A percentile compares a stretch with the other conserved stretches of the same genome.
Conservation (phyloP, 768 basidiomycete genomes). For the Gyrodon lividus region DNA sequence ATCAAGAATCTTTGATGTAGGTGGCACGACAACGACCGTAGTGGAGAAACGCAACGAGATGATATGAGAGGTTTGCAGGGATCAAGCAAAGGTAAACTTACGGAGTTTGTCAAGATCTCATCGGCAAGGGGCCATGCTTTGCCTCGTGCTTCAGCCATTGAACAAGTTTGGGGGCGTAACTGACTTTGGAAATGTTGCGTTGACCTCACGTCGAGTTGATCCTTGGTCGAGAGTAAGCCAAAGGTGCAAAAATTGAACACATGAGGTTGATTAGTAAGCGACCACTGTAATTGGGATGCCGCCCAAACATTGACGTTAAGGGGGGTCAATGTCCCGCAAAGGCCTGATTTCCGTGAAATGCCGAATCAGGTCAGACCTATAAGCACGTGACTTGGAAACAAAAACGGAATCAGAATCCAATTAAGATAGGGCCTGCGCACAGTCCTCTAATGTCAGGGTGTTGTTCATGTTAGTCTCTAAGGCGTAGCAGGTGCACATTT, state of each 20-base stretch:
- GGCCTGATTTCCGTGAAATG: too few species aligned
- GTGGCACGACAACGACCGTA: neutral
- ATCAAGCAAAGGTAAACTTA: conserved; percentile 36
- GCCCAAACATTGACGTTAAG: too few species aligned
- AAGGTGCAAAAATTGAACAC: too few species aligned
- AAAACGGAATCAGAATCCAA: too few species aligned
- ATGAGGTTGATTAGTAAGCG: conserved; percentile 4
- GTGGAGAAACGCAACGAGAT: neutral
- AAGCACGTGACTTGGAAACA: too few species aligned
- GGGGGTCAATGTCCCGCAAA: too few species aligned
- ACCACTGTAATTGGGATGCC: too few species aligned
- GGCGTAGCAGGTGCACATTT: too few species aligned
- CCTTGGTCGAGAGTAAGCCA: conserved; percentile 63
- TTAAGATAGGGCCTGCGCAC: too few species aligned
- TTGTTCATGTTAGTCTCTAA: too few species aligned
- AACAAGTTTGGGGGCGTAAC: conserved; percentile 1
- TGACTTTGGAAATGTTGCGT: conserved; percentile 9
- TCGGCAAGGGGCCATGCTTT: conserved; percentile 91
- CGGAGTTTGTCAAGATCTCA: conserved; percentile 86
- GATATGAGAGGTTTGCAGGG: neutral
- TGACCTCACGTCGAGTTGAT: conserved; percentile 85
- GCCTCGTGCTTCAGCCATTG: conserved; percentile 66
- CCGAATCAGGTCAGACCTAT: too few species aligned
- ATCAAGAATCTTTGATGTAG: conserved; percentile 74
- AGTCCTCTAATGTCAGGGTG: too few species aligned